Percentiles rank a stretch among this genome's conserved stretches.
These are phyloP conservation scores for Euphorbia lathyris DNA, from an alignment of 345 rosid genomes.

Conservation along the genomic window DNA sequence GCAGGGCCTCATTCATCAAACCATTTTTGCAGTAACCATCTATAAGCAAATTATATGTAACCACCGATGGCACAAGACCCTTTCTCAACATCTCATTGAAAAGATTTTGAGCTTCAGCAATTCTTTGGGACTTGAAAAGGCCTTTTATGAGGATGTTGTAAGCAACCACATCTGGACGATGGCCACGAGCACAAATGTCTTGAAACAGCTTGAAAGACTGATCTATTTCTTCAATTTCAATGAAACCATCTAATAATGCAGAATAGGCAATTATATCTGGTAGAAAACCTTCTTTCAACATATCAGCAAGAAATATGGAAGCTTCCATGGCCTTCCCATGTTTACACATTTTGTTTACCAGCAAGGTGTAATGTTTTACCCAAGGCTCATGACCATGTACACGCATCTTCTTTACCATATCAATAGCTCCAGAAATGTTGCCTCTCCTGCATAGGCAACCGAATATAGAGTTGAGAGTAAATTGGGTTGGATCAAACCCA, in stretches of 20 bases:
- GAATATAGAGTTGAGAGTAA: constrained; percentile 60
- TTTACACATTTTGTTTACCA: constrained; percentile 57
- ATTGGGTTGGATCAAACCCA: constrained; percentile 61
- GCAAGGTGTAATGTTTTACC: constrained; percentile 66
- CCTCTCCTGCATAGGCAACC: constrained; percentile 66
- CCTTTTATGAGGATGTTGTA: constrained; percentile 73
- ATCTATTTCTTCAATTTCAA: constrained; percentile 52
- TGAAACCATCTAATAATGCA: constrained; percentile 65
- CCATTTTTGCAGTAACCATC: constrained; percentile 84
- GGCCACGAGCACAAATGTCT: constrained; percentile 49
- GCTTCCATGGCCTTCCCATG: constrained; percentile 56
- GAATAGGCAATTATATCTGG: constrained; percentile 75
- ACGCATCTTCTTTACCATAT: constrained; percentile 63
- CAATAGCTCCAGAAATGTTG: constrained; percentile 57
- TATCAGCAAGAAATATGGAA: constrained; percentile 52
- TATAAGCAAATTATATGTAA: constrained; percentile 69
- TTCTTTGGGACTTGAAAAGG: constrained; percentile 57
- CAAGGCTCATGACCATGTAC: constrained; percentile 72
- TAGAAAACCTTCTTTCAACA: constrained; percentile 70
- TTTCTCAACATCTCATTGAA: constrained; percentile 59
- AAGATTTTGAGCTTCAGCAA: constrained; percentile 54
- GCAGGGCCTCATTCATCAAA: constrained; percentile 47
- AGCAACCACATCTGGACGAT: constrained; percentile 75
- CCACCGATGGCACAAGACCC: constrained; percentile 70
- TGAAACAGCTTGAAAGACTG: constrained; percentile 62